These are phyloP conservation scores for Nannochloropsis granulata DNA, from an alignment of 108 stramenopile species.

Conservation along the genomic window DNA sequence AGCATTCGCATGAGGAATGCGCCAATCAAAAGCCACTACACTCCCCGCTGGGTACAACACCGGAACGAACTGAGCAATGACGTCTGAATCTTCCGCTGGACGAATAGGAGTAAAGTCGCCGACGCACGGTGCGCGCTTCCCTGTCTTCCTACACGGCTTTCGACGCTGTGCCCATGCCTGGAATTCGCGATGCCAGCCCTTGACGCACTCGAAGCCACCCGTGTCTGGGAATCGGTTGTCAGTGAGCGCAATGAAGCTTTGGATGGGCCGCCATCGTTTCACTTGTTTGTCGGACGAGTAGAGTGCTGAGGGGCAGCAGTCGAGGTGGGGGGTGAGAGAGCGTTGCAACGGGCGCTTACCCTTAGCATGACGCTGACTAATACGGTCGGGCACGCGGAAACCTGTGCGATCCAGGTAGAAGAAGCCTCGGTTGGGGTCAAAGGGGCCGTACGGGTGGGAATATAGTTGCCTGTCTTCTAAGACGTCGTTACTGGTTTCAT, in stretches of 20 bases:
- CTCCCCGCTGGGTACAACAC: slow-evolving; percentile 63
- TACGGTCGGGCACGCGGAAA: slow-evolving; percentile 50
- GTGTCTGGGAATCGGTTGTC: slow-evolving; percentile 50
- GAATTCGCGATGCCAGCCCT: slow-evolving; percentile 78
- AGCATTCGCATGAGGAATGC: slow-evolving; percentile 73
- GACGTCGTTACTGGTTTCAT: too few species aligned
- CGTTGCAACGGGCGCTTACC: slow-evolving; percentile 51
- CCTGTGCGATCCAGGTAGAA: slow-evolving; percentile 71
- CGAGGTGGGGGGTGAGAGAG: slow-evolving; percentile 80
- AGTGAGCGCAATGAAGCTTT: slow-evolving; percentile 69
- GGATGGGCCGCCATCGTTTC: slow-evolving; percentile 75
- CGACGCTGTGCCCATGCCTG: slow-evolving; percentile 38
- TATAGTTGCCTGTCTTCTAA: background rate
- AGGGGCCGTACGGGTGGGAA: slow-evolving; percentile 5
- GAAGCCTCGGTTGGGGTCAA: background rate
- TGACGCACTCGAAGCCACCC: slow-evolving; percentile 75
- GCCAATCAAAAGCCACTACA: slow-evolving; percentile 73
- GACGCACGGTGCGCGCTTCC: slow-evolving; percentile 43
- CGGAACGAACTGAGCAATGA: slow-evolving; percentile 52
- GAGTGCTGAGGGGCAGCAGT: slow-evolving; percentile 69
- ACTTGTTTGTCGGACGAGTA: slow-evolving; percentile 25
- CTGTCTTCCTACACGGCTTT: background rate
- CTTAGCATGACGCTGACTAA: slow-evolving; percentile 6
- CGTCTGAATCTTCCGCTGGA: slow-evolving; percentile 54
- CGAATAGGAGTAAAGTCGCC: slow-evolving; percentile 79